phyloP scores from a whole-genome alignment of 768 basidiomycete genomes.

The Crepidotus variabilis region DNA sequence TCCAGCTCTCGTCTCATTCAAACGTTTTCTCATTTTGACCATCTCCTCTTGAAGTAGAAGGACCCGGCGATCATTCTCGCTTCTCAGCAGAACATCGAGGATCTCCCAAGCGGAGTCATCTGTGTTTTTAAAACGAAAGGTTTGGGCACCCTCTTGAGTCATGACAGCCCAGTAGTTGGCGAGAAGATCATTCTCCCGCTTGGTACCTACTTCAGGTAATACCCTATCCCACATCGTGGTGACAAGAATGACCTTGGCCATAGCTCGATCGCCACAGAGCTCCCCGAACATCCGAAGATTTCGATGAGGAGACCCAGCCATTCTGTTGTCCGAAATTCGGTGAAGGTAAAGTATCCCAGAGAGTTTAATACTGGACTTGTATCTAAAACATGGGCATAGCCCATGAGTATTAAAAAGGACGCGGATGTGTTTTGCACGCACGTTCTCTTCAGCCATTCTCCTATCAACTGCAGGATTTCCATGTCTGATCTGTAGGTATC shows the following conservation, averaged over 20 bases:
- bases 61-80: not conserved
- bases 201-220: not conserved
- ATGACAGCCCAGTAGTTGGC: conserved; percentile 13
- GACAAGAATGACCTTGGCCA: conserved; percentile 9
- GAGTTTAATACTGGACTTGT: not conserved
- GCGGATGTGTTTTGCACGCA: not conserved
- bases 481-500: conserved; percentile 8
- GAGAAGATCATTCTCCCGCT: conserved; percentile 22
- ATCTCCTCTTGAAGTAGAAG: conserved; percentile 17
- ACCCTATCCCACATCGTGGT: conserved; percentile 15
- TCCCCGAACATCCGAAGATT: conserved; percentile 13
- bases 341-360: conserved; percentile 12
- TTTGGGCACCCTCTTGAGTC: conserved; percentile 3
- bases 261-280: conserved; percentile 11
- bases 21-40: conserved; percentile 4
- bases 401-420: too few relatives aligned
- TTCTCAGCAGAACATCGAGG: conserved; percentile 9
- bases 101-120: conserved; percentile 14
- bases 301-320: conserved; percentile 6
- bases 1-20: conserved; percentile 12
- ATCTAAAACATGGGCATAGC: not conserved
- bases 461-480: conserved; percentile 11
- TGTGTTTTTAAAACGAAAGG: conserved; percentile 12
- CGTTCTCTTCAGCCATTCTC: conserved; percentile 12
- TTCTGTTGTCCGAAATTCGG: conserved; percentile 10